Base-by-base conservation (phyloP, 352 stramenopile genomes). In the Pythium aristosporum region DNA sequence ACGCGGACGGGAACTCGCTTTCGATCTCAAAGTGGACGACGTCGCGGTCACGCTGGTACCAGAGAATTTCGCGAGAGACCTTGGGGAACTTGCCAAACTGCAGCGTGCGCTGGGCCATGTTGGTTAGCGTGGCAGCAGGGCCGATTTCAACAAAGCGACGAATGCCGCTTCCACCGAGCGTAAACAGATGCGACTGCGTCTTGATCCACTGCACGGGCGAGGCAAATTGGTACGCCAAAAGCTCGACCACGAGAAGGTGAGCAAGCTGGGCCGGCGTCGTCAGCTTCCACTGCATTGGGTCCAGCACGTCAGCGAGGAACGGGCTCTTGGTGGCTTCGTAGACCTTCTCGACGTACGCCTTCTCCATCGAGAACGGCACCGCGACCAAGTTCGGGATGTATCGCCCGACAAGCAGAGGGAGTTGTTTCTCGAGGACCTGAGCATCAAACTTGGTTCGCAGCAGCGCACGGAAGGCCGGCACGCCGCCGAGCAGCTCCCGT, bases 191-290 rank as follows among this genome's bases (percentile, higher is more conserved):
- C 41, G 73, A 67, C 69, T 96, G 88, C 5, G 88, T 94, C 72
- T 92, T 89, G 56, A 96, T 96, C 88, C 88, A 96, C 63, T 93
- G 87, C 16, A 96, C 87, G 5, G 88, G 88, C 7, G 82, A 94
- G 23, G 88, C 88, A 59, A 96, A 96, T 70, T 96, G 88, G 73
- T 95, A 95, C 25, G 87, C 87, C 28, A 96, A 60, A 15, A 96
- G 69, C 75, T 96, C 88, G 32, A 95, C 82, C 8, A 96, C 68
- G 25, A 96, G 77, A 32, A 89, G 64, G 43, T 92, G 82, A 32
- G 74, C 85, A 1, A 91, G 72, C 57, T 94, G 81, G n/a, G 80
- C 75, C 53, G 75, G 77, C 15, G 85, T 80, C 34, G 78, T 84
- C 49, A 88, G 52, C 53, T 87, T 32, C 86, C 86, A 95, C 65